A percentile compares a stretch with the other conserved stretches of the same genome.
These are phyloP conservation scores for Podospora pseudoanserina DNA, from an alignment of 495 filamentous ascomycete species.

Conservation along the genomic window DNA sequence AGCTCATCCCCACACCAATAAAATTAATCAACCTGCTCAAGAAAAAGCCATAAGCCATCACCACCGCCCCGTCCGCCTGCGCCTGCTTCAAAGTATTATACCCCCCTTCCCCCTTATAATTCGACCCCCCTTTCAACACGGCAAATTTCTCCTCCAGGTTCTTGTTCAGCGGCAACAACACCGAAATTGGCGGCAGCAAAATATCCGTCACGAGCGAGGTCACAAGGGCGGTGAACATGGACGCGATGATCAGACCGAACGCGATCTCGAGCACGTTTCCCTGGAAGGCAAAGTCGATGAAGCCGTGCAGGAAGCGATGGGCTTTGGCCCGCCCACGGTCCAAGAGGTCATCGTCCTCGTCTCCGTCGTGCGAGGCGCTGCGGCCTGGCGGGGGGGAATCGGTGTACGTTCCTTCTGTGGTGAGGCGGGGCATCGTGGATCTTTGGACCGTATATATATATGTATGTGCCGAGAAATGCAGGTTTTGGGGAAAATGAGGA, in stretches of 20 bases:
- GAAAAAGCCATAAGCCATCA: slow-evolving; percentile 68
- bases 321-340: background rate
- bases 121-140: slow-evolving; percentile 50
- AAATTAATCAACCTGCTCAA: slow-evolving; percentile 65
- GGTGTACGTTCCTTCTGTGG: background rate
- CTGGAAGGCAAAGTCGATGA: slow-evolving; percentile 66
- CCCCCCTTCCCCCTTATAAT: slow-evolving; percentile 39
- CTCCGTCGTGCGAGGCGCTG: background rate
- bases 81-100: slow-evolving; percentile 71
- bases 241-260: slow-evolving; percentile 69
- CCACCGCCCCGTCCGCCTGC: slow-evolving; percentile 64
- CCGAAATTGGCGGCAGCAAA: slow-evolving; percentile 62
- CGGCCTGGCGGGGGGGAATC: background rate
- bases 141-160: slow-evolving; percentile 77
- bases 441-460: background rate
- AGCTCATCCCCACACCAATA: slow-evolving; percentile 58
- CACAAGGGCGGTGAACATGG: slow-evolving; percentile 68
- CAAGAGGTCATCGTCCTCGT: background rate
- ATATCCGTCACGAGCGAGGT: slow-evolving; percentile 71
- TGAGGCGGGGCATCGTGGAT: background rate
- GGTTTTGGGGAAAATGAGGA: background rate
- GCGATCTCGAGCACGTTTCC: slow-evolving; percentile 76
- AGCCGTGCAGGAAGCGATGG: slow-evolving; percentile 51
- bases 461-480: background rate
- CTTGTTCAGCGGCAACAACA: slow-evolving; percentile 63